phyloP scores from a whole-genome alignment of 352 stramenopile genomes.

The Aphanomyces cochlioides region DNA sequence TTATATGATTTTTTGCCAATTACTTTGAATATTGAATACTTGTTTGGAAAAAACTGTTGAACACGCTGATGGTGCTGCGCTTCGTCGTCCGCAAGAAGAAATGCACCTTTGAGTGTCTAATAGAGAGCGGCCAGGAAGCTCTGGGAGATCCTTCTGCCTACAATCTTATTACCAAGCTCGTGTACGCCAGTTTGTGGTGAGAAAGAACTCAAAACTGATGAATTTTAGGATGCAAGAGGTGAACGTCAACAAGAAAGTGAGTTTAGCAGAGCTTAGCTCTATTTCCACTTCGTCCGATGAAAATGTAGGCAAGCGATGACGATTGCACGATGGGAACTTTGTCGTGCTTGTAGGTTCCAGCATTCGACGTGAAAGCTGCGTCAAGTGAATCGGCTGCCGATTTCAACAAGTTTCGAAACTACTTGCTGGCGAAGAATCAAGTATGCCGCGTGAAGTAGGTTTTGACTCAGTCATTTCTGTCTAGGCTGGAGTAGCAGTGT shows the following conservation, averaged over 20 bases:
- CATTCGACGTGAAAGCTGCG: slow-evolving; percentile 8
- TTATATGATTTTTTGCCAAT: too few relatives aligned
- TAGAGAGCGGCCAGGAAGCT: background rate
- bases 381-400: background rate
- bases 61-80: too few relatives aligned
- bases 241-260: slow-evolving; percentile 23
- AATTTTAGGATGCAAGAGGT: slow-evolving; percentile 11
- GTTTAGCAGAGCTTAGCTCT: slow-evolving; percentile 11
- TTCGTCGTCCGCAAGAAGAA: slow-evolving; percentile 21
- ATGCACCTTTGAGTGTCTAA: slow-evolving; percentile 10
- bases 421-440: background rate
- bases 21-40: too few relatives aligned
- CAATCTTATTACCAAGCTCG: background rate
- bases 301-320: slow-evolving; percentile 11
- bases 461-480: background rate
- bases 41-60: too few relatives aligned
- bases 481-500: slow-evolving; percentile 26
- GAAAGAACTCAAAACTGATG: background rate
- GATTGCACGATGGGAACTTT: background rate
- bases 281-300: background rate
- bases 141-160: background rate
- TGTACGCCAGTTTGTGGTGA: background rate
- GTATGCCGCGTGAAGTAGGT: slow-evolving; percentile 3
- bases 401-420: slow-evolving; percentile 21
- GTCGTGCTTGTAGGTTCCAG: slow-evolving; percentile 17